A percentile compares a stretch with the other conserved stretches of the same genome.
Conservation (phyloP, 2,329 filamentous ascomycete species). For the Talaromyces sp. region DNA sequence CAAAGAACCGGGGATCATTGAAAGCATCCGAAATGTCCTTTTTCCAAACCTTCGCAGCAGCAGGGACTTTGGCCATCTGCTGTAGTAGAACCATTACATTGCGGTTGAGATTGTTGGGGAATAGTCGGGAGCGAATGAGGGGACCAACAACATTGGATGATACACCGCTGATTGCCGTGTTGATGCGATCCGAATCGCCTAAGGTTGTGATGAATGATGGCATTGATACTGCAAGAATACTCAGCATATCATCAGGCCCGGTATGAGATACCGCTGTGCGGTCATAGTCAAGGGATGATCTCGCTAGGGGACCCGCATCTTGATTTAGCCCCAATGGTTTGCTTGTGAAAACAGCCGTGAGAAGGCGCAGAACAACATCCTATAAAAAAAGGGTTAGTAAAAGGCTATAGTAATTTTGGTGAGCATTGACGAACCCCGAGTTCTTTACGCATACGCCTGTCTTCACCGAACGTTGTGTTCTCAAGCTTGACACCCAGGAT, state of each 20-base stretch:
- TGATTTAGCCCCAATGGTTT: constrained; percentile 74
- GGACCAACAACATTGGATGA: constrained; percentile 82
- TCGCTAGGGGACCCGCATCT: constrained; percentile 50
- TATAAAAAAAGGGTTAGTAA: constrained; percentile 42
- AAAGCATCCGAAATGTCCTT: constrained; percentile 92
- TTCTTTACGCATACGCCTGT: constrained; percentile 87
- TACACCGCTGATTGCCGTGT: constrained; percentile 75
- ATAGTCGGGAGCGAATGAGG: constrained; percentile 78
- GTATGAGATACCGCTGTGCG: constrained; percentile 41
- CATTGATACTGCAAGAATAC: constrained; percentile 76
- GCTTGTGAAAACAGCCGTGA: constrained; percentile 93
- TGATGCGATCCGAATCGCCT: constrained; percentile 80
- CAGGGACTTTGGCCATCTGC: constrained; percentile 74
- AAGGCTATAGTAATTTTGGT: background rate
- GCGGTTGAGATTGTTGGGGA: constrained; percentile 79
- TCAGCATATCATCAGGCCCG: constrained; percentile 73
- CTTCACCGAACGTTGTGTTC: constrained; percentile 96
- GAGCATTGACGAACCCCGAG: constrained; percentile 67
- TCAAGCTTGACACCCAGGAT: constrained; percentile 94
- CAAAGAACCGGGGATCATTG: constrained; percentile 85
- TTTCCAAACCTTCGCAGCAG: constrained; percentile 86
- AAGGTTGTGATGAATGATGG: constrained; percentile 81
- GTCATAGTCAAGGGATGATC: constrained; percentile 47
- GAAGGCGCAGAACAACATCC: constrained; percentile 84
- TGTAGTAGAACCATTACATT: constrained; percentile 73